A percentile compares a stretch with the other conserved stretches of the same genome.
Conservation (phyloP, 305 asterid genomes). For the Solanum chacoense region DNA sequence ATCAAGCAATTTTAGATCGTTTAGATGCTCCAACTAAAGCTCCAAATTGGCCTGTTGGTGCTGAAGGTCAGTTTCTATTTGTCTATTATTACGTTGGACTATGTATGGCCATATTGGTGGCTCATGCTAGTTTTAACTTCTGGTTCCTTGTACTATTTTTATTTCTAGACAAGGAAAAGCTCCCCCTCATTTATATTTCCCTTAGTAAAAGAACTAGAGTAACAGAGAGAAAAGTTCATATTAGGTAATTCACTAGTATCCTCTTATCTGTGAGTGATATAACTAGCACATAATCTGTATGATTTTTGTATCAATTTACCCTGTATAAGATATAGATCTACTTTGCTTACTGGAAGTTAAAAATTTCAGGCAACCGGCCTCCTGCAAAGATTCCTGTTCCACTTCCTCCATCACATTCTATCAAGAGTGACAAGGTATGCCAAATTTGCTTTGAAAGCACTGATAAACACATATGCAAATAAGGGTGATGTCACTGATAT, state of each 20-base stretch:
- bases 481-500: neutral
- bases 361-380: conserved; percentile 61
- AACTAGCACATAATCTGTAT: neutral
- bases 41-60: conserved; percentile 94
- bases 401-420: conserved; percentile 50
- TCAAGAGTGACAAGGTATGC: conserved; percentile 64
- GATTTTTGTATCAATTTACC: neutral
- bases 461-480: neutral
- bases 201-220: neutral
- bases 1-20: conserved; percentile 48
- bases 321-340: neutral
- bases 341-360: conserved; percentile 1
- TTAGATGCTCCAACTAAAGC: conserved; percentile 96
- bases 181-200: neutral
- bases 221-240: neutral
- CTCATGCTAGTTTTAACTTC: neutral
- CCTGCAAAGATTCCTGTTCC: conserved; percentile 97
- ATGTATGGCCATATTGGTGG: neutral
- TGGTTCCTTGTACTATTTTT: neutral
- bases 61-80: conserved; percentile 51
- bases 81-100: neutral
- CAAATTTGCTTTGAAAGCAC: neutral
- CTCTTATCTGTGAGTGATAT: neutral
- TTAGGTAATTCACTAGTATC: neutral
- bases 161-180: neutral